Conservation (phyloP, 768 basidiomycete species). For the Boletus sensibilis region DNA sequence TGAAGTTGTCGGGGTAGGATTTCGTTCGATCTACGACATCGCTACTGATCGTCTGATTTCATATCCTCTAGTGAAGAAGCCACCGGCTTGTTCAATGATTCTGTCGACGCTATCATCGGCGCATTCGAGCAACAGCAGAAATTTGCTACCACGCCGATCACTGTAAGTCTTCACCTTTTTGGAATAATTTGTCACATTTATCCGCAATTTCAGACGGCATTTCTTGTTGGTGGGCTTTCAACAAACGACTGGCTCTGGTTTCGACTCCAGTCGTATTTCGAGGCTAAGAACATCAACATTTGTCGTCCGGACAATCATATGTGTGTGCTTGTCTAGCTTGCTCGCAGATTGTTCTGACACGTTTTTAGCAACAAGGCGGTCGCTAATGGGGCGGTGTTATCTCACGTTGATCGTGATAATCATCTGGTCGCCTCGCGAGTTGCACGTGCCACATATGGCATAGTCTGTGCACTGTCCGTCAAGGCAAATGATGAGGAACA, state of each 20-base stretch:
- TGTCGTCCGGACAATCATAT: constrained; percentile 8
- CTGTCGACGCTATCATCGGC: constrained; percentile 4
- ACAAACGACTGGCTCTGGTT: constrained; percentile 13
- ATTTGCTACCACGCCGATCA: background rate
- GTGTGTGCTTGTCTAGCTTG: background rate
- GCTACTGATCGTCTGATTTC: background rate
- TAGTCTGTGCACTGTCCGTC: constrained; percentile 4
- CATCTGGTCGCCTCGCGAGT: constrained; percentile 2
- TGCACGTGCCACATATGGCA: constrained; percentile 6
- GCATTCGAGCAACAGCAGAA: constrained; percentile 15
- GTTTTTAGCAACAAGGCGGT: constrained; percentile 7
- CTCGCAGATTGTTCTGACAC: background rate
- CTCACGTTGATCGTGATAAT: background rate
- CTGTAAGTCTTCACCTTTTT: background rate
- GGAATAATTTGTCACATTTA: background rate
- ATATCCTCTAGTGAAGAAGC: constrained; percentile 4
- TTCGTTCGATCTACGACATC: background rate
- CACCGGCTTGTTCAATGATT: constrained; percentile 6
- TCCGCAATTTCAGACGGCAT: constrained; percentile 3
- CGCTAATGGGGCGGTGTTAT: constrained; percentile 10
- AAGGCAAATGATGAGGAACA: constrained; percentile 4
- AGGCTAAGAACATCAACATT: background rate
- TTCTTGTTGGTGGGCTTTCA: constrained; percentile 14
- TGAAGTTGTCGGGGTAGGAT: constrained; percentile 15
- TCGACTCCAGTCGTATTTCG: constrained; percentile 13